Evolutionary conservation across 805 yeast species (phyloP).

Genomic region (Saturnispora quitensis): DNA sequence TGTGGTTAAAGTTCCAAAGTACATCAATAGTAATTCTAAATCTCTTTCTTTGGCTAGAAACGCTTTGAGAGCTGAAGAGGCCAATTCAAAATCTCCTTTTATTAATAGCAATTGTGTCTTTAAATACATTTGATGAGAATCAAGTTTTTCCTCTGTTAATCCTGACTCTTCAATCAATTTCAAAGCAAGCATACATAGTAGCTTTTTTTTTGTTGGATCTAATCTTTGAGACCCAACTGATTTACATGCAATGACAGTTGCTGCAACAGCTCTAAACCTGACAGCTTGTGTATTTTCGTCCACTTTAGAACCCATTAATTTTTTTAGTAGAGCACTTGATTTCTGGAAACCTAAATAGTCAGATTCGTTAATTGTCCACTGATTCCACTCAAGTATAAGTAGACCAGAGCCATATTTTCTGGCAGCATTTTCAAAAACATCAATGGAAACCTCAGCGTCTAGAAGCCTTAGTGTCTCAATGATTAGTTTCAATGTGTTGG

Average conservation of each 20-base stretch:
- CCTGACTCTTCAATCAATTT: constrained; percentile 37
- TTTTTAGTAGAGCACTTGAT: constrained; percentile 37
- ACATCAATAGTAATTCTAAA: constrained; percentile 52
- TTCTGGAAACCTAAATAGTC: constrained; percentile 48
- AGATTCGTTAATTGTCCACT: constrained; percentile 35
- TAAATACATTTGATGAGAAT: constrained; percentile 61
- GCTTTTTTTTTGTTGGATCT: constrained; percentile 35
- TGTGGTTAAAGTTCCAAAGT: constrained; percentile 38
- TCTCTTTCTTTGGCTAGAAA: constrained; percentile 37
- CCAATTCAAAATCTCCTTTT: constrained; percentile 28
- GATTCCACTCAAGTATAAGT: constrained; percentile 49
- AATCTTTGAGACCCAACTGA: constrained; percentile 26
- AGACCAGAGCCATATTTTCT: constrained; percentile 46
- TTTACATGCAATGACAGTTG: constrained; percentile 34
- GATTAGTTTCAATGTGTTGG: constrained; percentile 40
- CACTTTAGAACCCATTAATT: constrained; percentile 13
- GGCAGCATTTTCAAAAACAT: constrained; percentile 48
- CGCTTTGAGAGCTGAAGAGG: constrained; percentile 23
- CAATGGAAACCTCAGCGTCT: constrained; percentile 31
- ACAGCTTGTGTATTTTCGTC: constrained; percentile 27
- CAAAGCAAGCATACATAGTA: constrained; percentile 54
- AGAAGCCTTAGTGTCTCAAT: constrained; percentile 34
- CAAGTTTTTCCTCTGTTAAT: constrained; percentile 36
- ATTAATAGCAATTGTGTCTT: constrained; percentile 41
- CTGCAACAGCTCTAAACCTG: constrained; percentile 48